Evolutionary conservation across 176 grass and related monocot species (phyloP).

Genomic region (Oryza punctata): DNA sequence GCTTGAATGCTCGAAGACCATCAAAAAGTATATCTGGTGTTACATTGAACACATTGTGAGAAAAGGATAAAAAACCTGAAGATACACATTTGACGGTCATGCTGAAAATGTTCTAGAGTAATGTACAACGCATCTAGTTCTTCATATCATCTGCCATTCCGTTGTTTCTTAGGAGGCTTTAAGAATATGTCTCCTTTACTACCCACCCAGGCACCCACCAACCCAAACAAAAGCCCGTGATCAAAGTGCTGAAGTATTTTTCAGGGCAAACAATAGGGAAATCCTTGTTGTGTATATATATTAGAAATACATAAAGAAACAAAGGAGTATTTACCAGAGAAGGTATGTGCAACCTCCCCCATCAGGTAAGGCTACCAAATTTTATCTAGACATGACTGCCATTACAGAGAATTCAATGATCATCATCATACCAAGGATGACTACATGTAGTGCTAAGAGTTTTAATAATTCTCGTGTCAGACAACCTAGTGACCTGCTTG

Average conservation of each 20-base stretch:
- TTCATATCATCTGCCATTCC: neutral
- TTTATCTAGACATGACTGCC: neutral
- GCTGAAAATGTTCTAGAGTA: constrained; percentile 13
- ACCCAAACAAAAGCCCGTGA: constrained; percentile 1
- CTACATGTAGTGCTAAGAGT: neutral
- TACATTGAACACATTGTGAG: constrained; percentile 31
- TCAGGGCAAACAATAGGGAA: neutral
- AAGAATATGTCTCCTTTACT: neutral
- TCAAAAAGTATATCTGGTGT: constrained; percentile 91
- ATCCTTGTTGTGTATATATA: neutral
- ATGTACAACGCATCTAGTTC: neutral
- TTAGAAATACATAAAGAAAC: neutral
- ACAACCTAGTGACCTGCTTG: neutral
- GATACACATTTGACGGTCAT: neutral
- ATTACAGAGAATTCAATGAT: neutral
- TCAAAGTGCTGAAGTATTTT: neutral
- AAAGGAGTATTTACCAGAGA: neutral
- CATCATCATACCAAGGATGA: neutral
- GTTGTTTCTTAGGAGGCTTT: neutral
- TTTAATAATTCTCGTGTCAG: constrained; percentile 4
- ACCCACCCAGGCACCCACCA: neutral
- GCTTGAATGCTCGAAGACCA: constrained; percentile 84
- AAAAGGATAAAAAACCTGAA: constrained; percentile 21
- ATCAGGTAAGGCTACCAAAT: neutral
- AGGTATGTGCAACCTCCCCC: neutral